Evolutionary conservation across 176 grass and related monocot species (phyloP), one percentile per base, ranked within the genome.

Genomic region (Avena insularis): DNA sequence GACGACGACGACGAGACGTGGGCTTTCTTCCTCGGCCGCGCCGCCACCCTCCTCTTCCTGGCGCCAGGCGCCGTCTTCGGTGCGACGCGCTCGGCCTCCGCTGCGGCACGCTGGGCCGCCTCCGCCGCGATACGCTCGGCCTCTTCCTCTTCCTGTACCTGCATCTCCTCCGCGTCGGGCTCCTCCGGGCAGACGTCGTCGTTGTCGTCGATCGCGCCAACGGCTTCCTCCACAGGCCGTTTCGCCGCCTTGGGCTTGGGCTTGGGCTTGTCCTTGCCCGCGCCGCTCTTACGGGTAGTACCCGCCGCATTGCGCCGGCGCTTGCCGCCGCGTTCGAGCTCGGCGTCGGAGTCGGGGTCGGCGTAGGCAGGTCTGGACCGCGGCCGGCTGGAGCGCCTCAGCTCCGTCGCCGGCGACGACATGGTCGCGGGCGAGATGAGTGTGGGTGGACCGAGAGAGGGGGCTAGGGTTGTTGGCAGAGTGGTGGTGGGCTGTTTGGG

Each of bases 131-230:
- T 14, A 1, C 4, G 9, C 38, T 40, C n/a, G 6, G 6, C 55
- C 16, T 40, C 66, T 8, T 70, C 35, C 15, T 40, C 67, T 17
- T 49, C 20, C 11, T 3, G 21, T 5, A 74, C 5, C 45, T 2
- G n/a, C 71, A 74, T 23, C 71, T 27, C 46, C 71, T 75, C 71
- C n/a, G n/a, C 46, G 45, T 75, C 71, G 1, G 46, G n/a, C 46
- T 27, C 45, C 45, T 49, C 45, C 12, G 21, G 20, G 71, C 12
- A 75, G 10, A 75, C 0, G 21, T 50, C 71, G 46, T 14, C 71
- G 71, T 75, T 5, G 69, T 43, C 9, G 35, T 50, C 49, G 49
- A 50, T 50, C 68, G 68, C 68, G 16, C 8, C 67, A 12, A 11
- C 2, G 33, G 31, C 51, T 13, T 19, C 21, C 4, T 13, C 1